Percentiles rank a stretch among this genome's conserved stretches.
phyloP scores from a whole-genome alignment of 1,284 basidiomycete species.

The Tilletia horrida region DNA sequence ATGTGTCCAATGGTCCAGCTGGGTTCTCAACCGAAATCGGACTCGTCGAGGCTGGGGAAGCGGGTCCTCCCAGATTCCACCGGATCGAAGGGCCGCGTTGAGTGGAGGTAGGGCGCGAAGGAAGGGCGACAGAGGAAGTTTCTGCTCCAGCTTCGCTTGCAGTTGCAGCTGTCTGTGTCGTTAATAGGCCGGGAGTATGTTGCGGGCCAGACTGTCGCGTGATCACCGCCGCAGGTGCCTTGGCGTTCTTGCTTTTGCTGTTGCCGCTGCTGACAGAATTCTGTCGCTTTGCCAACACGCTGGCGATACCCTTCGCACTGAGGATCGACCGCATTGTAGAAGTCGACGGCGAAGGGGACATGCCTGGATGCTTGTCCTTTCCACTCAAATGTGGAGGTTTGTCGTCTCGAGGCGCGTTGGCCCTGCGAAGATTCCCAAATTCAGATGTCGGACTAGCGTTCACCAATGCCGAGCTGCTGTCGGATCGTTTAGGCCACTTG shows the following conservation, averaged over 20 bases:
- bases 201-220: not conserved
- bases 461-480: not conserved
- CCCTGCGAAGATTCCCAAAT: not conserved
- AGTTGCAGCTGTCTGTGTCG: not conserved
- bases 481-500: not conserved
- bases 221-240: not conserved
- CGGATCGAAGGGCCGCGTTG: not conserved
- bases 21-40: not conserved
- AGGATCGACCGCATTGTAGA: constrained; percentile 14
- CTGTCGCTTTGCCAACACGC: not conserved
- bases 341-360: not conserved
- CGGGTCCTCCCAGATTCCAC: constrained; percentile 1
- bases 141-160: not conserved
- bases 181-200: not conserved
- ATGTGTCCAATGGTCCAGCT: not conserved
- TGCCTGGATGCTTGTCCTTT: not conserved
- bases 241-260: not conserved
- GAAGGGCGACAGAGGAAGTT: too few species aligned
- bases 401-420: not conserved
- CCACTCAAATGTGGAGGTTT: not conserved
- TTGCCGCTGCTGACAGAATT: not conserved
- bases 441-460: not conserved
- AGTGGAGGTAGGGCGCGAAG: not conserved
- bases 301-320: not conserved
- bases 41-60: not conserved